Conservation (phyloP, 208 protist genomes). For the Leishmania mexicana region DNA sequence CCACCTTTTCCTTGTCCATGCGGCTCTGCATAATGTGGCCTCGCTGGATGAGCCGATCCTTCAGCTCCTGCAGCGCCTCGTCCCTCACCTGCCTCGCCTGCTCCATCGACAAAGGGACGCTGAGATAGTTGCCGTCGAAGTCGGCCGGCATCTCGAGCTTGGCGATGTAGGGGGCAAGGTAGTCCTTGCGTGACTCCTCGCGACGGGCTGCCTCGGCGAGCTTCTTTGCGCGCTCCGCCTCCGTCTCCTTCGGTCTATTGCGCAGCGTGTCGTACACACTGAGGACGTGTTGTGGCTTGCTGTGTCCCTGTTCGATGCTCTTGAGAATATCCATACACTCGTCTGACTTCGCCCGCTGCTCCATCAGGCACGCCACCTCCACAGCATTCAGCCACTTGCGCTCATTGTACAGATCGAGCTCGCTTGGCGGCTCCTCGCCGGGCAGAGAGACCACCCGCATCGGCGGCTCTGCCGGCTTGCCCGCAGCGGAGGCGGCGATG, state of each 20-base stretch:
- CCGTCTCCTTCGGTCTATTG: conserved; percentile 85
- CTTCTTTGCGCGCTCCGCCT: conserved; percentile 70
- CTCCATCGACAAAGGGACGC: conserved; percentile 64
- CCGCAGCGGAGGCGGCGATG: conserved; percentile 50
- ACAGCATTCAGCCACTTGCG: conserved; percentile 76
- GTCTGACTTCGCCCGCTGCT: conserved; percentile 54
- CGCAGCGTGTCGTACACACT: conserved; percentile 90
- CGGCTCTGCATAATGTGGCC: conserved; percentile 91
- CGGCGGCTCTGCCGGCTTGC: conserved; percentile 42
- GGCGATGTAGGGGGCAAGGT: conserved; percentile 90
- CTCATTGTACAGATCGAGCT: conserved; percentile 82
- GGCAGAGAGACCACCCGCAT: conserved; percentile 71
- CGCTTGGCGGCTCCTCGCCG: conserved; percentile 60
- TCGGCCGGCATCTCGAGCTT: conserved; percentile 68
- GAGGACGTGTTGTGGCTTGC: conserved; percentile 39
- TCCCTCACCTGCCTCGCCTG: conserved; percentile 87
- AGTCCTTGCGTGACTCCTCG: conserved; percentile 85
- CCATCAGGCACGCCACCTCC: conserved; percentile 64
- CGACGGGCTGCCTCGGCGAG: conserved; percentile 68
- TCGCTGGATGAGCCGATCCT: conserved; percentile 90
- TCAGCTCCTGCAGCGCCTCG: conserved; percentile 82
- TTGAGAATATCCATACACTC: conserved; percentile 70
- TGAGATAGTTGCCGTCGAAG: conserved; percentile 81
- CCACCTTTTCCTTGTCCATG: conserved; percentile 90
- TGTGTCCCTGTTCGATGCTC: conserved; percentile 48